These are phyloP conservation scores for Fusarium sacchari DNA, from an alignment of 2,329 filamentous ascomycete genomes.

Conservation along the genomic window DNA sequence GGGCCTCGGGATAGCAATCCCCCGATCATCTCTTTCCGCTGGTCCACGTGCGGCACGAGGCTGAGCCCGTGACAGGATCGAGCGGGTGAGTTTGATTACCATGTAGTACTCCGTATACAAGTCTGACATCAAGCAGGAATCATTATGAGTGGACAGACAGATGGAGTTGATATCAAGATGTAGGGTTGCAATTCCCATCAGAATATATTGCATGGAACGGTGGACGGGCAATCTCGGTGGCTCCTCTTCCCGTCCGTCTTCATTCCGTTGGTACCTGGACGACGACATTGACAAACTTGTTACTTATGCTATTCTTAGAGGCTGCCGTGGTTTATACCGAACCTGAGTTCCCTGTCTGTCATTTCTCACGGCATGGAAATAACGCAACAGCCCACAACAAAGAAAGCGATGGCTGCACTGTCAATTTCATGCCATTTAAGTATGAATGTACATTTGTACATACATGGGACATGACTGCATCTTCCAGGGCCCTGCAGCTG, in stretches of 20 bases:
- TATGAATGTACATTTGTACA: neutral
- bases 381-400: neutral
- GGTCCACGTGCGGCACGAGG: slow-evolving; percentile 28
- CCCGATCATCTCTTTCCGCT: neutral
- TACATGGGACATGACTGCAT: neutral
- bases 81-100: slow-evolving; percentile 32
- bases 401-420: slow-evolving; percentile 1
- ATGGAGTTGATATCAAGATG: neutral
- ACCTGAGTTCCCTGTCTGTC: neutral
- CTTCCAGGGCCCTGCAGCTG: slow-evolving; percentile 5
- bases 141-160: neutral
- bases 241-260: neutral
- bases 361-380: slow-evolving; percentile 5
- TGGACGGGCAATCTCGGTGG: slow-evolving; percentile 1
- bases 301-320: neutral
- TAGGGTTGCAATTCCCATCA: neutral
- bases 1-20: slow-evolving; percentile 2
- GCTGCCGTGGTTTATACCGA: neutral
- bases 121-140: slow-evolving; percentile 1
- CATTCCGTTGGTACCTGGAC: neutral
- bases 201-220: neutral
- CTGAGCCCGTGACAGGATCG: slow-evolving; percentile 24
- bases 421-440: neutral
- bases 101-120: neutral
- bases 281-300: neutral